Evolutionary conservation across 768 basidiomycete genomes (phyloP).

Genomic region (Kwoniella pini): DNA sequence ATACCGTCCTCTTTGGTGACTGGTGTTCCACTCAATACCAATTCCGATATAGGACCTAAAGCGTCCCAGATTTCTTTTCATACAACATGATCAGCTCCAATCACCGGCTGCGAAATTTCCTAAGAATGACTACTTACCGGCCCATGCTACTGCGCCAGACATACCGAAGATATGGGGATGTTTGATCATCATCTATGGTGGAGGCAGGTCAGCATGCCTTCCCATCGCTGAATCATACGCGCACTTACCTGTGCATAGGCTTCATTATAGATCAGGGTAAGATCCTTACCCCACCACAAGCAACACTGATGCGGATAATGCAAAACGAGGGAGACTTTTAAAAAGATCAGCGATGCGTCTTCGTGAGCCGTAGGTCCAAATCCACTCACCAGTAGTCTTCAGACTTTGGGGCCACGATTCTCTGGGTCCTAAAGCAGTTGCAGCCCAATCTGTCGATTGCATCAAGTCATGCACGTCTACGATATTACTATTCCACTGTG

Average conservation of each 20-base stretch:
- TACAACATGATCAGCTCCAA: background rate
- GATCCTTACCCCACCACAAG: constrained; percentile 52
- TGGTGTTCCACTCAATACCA: constrained; percentile 45
- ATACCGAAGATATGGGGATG: constrained; percentile 51
- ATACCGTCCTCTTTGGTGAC: constrained; percentile 47
- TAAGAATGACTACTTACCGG: constrained; percentile 22
- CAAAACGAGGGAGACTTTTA: constrained; percentile 20
- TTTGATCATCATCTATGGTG: constrained; percentile 35
- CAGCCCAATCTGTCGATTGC: constrained; percentile 46
- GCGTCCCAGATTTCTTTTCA: constrained; percentile 48
- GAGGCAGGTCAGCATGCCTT: background rate
- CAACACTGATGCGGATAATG: constrained; percentile 47
- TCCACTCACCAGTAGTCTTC: constrained; percentile 38
- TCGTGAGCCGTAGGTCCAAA: too few species aligned
- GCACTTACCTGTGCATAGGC: constrained; percentile 39
- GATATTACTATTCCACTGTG: constrained; percentile 4
- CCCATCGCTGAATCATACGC: background rate
- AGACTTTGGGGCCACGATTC: constrained; percentile 47
- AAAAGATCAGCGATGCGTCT: too few species aligned
- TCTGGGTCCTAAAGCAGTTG: constrained; percentile 43
- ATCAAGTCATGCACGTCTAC: constrained; percentile 42
- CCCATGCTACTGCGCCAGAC: constrained; percentile 46
- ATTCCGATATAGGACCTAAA: constrained; percentile 45
- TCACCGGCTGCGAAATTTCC: background rate
- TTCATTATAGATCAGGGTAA: constrained; percentile 50